Evolutionary conservation across 305 asterid genomes (phyloP).

Genomic region (Ajuga reptans): DNA sequence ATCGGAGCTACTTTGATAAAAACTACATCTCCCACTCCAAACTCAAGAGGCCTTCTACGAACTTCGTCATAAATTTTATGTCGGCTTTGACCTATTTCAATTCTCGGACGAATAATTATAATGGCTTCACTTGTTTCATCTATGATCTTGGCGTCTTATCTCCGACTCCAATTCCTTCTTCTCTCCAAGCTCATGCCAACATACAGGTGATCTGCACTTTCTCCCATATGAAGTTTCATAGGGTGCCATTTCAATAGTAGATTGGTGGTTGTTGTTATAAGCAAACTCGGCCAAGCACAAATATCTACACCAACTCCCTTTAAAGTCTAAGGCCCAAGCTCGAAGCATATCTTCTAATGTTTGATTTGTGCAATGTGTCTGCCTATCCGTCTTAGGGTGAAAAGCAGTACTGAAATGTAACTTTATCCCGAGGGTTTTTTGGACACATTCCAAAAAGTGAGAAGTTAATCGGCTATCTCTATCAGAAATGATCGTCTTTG

Average conservation of each 20-base stretch:
- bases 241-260: neutral
- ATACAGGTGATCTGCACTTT: neutral
- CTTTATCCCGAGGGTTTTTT: no score
- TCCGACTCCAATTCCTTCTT: no score
- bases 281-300: neutral
- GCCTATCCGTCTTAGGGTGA: no score
- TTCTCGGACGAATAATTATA: neutral
- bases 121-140: neutral
- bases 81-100: neutral
- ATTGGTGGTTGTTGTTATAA: no score
- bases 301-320: neutral
- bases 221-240: no score
- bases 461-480: no score
- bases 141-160: neutral
- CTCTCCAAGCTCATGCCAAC: neutral
- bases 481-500: no score
- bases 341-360: neutral
- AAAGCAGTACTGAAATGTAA: no score
- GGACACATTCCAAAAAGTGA: no score
- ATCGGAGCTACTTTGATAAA: neutral
- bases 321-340: neutral
- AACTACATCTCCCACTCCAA: neutral
- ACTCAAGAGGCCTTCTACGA: no score
- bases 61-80: neutral
- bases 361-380: no score